Evolutionary conservation across 768 basidiomycete genomes (phyloP), one percentile per base, ranked within the genome.

Genomic region (Hygrophorus pudorinus): DNA sequence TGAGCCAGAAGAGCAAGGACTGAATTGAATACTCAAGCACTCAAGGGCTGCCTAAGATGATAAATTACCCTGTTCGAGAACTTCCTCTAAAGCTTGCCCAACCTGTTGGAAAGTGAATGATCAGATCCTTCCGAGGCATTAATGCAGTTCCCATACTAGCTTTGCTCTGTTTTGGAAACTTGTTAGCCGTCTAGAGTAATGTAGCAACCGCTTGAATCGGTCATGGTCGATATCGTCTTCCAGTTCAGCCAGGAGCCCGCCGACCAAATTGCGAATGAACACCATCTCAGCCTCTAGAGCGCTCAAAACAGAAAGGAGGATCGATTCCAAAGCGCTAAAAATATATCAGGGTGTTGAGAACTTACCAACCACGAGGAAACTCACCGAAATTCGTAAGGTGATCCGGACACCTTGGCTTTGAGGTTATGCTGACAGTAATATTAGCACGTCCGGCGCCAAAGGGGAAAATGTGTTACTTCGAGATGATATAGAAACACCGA

Each of bases 281-380:
- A 84, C 84, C 85, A 97, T 86, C 65, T 98, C 94, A 27, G 91
- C 90, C 65, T 97, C 94, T 17, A 98, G 70, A 4, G 94, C 92
- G 51, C 85, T 87, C 45, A 93, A 66, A 8, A 94, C 89, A 32
- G 91, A 94, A 33, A 94, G 75, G 34, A 98, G 70, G 46, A 96
- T 81, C 1, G 92, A 93, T 54, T 98, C 94, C 31, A 97, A 71
- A 2, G 94, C 94, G 44, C 93, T 92, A 47, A 46, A 56, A 43
- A 40, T 53, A 48, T 48, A 50, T 48, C 51, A 40, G 24, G 20
- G 30, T 24, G 12, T 16, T 38, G 28, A 13, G 11, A n/a, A 33
- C 33, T 33, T 6, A 14, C 36, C 11, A 33, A 42, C 24, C 18
- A n/a, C n/a, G 42, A 42, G 24, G 9, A 21, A 32, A 59, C 54